Evolutionary conservation across 2,329 filamentous ascomycete species (phyloP).

Genomic region (Penicillium sp.): DNA sequence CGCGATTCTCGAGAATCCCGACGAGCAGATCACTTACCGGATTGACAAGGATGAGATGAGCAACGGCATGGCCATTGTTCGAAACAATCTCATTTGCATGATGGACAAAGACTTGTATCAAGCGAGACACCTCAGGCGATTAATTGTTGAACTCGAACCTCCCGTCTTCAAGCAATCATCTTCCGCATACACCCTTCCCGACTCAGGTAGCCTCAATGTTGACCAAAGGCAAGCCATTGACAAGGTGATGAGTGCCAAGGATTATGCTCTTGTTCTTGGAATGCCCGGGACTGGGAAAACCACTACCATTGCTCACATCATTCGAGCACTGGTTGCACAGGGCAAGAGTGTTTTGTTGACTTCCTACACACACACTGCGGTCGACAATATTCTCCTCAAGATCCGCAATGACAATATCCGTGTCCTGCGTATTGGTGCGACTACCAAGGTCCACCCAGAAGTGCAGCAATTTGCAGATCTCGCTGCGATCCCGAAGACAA

Average conservation of each 20-base stretch:
- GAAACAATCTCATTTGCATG: constrained; percentile 88
- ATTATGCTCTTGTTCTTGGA: constrained; percentile 94
- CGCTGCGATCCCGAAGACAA: constrained; percentile 68
- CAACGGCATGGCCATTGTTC: constrained; percentile 91
- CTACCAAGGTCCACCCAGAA: constrained; percentile 81
- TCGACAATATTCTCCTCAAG: constrained; percentile 96
- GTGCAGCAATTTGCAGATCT: constrained; percentile 82
- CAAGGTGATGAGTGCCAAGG: constrained; percentile 91
- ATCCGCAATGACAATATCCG: constrained; percentile 73
- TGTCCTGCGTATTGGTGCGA: constrained; percentile 79
- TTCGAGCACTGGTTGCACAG: constrained; percentile 80
- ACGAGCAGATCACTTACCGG: constrained; percentile 65
- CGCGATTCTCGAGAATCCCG: constrained; percentile 37
- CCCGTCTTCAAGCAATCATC: constrained; percentile 69
- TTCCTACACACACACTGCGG: constrained; percentile 94
- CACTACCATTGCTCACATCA: constrained; percentile 96
- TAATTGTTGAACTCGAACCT: constrained; percentile 73
- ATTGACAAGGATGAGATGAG: constrained; percentile 98
- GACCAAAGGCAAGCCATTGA: constrained; percentile 84
- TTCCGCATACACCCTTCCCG: constrained; percentile 62
- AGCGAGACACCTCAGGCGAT: constrained; percentile 67
- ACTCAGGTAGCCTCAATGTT: constrained; percentile 65
- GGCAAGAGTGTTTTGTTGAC: constrained; percentile 90
- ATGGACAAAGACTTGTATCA: constrained; percentile 77
- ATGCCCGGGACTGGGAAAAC: constrained; percentile 99